Base-by-base conservation (phyloP, 495 filamentous ascomycete species). In the Lasiosphaeria hispida region DNA sequence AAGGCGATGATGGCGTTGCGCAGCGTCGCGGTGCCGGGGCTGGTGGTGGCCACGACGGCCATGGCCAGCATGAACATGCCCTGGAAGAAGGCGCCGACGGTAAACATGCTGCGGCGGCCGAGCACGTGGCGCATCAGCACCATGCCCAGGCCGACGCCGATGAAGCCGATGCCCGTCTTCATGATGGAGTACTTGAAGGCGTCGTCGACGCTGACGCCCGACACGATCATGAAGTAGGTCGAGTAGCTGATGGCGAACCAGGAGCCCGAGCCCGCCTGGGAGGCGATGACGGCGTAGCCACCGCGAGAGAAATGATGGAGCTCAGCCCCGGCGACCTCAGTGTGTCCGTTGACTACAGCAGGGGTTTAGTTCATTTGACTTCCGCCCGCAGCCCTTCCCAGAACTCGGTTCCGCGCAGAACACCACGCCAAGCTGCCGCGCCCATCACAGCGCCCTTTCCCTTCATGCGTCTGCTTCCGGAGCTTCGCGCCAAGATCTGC, bases 191-290 rank as follows among this genome's bases (percentile, higher is more conserved):
- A 75, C 33, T 63, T 64, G 58, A 76, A 76, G n/a, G 73, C 68
- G n/a, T 74, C 63, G 36, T 72, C 60, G 17, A 72, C 65, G 10
- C 58, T 55, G 35, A 75, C 50, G 7, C 74, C 74, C 1, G 72
- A 69, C 0, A 75, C 70, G 15, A 68, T 65, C 59, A 74, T 62
- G 58, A 76, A 76, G 49, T 75, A 75, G 13, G 74, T 75, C 15
- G 71, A 58, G 47, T 76, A 76, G 33, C 65, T 72, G 51, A 76
- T 75, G 37, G 70, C 57, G 49, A 76, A 76, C 74, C 74, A 76
- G 0, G 67, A 69, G 13, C 72, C 72, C 0, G 68, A 57, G 43
- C 43, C 23, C 2, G 23, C 5, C 23, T 30, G 23, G 23, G 23
- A 30, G 23, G 23, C 23, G 23, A 30, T 30, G 23, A 30, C 23